These are phyloP conservation scores for Umbelopsis sp. DNA, from an alignment of 371 early-diverging fungal genomes.

Conservation along the genomic window DNA sequence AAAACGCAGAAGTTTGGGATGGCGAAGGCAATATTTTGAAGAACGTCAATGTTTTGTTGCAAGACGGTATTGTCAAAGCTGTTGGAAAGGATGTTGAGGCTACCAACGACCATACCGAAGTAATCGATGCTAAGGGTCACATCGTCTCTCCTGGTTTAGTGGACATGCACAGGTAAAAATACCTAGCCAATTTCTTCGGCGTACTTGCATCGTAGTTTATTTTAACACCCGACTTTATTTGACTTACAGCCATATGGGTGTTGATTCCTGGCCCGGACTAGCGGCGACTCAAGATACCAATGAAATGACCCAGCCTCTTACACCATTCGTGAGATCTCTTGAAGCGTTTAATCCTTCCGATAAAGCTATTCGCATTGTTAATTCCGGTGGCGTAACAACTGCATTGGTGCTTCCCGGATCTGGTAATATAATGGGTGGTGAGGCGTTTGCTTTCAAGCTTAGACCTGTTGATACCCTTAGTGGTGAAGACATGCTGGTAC, in stretches of 20 bases:
- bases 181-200: too few relatives aligned
- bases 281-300: slow-evolving; percentile 63
- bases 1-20: slow-evolving; percentile 63
- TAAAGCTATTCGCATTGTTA: slow-evolving; percentile 61
- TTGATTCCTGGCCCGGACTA: slow-evolving; percentile 65
- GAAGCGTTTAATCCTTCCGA: slow-evolving; percentile 69
- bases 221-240: neutral
- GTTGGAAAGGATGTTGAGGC: slow-evolving; percentile 40
- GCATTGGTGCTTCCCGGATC: slow-evolving; percentile 78
- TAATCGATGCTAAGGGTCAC: slow-evolving; percentile 67
- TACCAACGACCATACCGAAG: slow-evolving; percentile 30
- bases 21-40: slow-evolving; percentile 53
- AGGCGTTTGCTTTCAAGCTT: slow-evolving; percentile 68
- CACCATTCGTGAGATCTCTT: slow-evolving; percentile 61
- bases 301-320: slow-evolving; percentile 64
- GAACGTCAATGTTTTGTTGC: slow-evolving; percentile 53
- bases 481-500: slow-evolving; percentile 68
- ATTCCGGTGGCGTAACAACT: slow-evolving; percentile 80
- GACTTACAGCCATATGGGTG: slow-evolving; percentile 56
- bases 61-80: slow-evolving; percentile 51
- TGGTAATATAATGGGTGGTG: slow-evolving; percentile 80
- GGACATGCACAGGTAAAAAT: slow-evolving; percentile 71
- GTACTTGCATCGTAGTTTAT: neutral
- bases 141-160: slow-evolving; percentile 77
- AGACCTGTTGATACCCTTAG: slow-evolving; percentile 51